A percentile compares a stretch with the other conserved stretches of the same genome.
Evolutionary conservation across 169 alveolate species (phyloP).

Genomic region (Sarcocystis neurona): DNA sequence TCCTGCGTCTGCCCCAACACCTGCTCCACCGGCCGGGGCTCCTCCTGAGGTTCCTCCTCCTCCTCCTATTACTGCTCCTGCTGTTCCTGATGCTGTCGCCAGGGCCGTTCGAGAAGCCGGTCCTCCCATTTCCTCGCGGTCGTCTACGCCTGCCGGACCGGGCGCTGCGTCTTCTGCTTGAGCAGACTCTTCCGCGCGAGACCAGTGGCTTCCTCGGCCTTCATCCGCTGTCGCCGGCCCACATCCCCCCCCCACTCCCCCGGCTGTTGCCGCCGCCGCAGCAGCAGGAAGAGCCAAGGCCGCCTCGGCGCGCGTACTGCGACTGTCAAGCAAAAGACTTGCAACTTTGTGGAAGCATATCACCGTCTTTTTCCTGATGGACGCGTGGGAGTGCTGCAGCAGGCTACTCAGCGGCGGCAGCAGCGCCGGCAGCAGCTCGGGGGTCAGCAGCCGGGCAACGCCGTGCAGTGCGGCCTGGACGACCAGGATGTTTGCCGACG

Average conservation of each 20-base stretch:
- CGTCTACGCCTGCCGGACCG: too few relatives aligned
- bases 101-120: too few relatives aligned
- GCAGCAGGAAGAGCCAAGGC: background rate
- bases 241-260: background rate
- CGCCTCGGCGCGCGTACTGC: background rate
- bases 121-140: too few relatives aligned
- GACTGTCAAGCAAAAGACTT: background rate
- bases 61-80: conserved; percentile 11
- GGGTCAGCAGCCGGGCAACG: conserved; percentile 83
- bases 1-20: too few relatives aligned
- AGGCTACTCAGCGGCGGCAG: conserved; percentile 81
- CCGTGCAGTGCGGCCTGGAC: conserved; percentile 88
- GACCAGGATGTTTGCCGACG: conserved; percentile 80
- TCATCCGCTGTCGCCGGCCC: background rate
- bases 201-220: background rate
- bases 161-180: conserved; percentile 29
- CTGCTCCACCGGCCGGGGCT: too few relatives aligned
- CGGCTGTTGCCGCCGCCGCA: background rate
- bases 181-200: background rate
- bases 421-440: conserved; percentile 86
- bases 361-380: conserved; percentile 91
- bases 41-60: conserved; percentile 8
- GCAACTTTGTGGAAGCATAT: conserved; percentile 67
- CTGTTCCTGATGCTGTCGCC: background rate
- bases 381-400: conserved; percentile 84